These are phyloP conservation scores for Cyclospora cayetanensis DNA, from an alignment of 169 alveolate genomes.

Conservation along the genomic window DNA sequence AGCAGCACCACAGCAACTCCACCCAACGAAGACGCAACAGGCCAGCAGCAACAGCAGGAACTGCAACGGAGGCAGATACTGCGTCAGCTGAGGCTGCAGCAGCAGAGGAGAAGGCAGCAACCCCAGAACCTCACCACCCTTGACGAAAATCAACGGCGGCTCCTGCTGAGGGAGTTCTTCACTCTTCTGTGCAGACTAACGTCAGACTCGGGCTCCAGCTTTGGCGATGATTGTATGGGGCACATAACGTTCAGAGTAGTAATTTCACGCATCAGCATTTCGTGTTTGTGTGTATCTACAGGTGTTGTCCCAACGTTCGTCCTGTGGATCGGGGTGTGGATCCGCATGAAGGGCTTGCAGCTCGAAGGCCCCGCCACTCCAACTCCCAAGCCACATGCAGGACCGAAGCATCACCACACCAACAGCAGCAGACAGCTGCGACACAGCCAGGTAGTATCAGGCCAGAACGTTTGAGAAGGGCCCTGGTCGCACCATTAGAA, in stretches of 20 bases:
- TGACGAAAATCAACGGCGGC: constrained; percentile 38
- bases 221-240: too few relatives aligned
- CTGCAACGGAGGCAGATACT: not conserved
- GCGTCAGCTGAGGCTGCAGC: constrained; percentile 57
- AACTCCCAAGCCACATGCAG: constrained; percentile 18
- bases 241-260: too few relatives aligned
- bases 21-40: constrained; percentile 3
- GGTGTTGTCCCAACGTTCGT: constrained; percentile 53
- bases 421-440: not conserved
- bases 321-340: not conserved
- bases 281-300: constrained; percentile 21
- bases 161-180: constrained; percentile 56
- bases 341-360: not conserved
- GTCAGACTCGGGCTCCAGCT: not conserved
- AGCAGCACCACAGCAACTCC: constrained; percentile 49
- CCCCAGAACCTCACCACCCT: constrained; percentile 38
- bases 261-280: too few relatives aligned
- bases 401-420: not conserved
- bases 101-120: constrained; percentile 45
- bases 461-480: constrained; percentile 52
- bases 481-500: constrained; percentile 55
- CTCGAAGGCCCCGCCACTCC: constrained; percentile 50
- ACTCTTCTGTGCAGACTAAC: constrained; percentile 57
- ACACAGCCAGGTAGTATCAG: not conserved
- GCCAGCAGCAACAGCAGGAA: constrained; percentile 41